Conservation (phyloP, 2,329 filamentous ascomycete species). For the Pseudocercospora musae region DNA sequence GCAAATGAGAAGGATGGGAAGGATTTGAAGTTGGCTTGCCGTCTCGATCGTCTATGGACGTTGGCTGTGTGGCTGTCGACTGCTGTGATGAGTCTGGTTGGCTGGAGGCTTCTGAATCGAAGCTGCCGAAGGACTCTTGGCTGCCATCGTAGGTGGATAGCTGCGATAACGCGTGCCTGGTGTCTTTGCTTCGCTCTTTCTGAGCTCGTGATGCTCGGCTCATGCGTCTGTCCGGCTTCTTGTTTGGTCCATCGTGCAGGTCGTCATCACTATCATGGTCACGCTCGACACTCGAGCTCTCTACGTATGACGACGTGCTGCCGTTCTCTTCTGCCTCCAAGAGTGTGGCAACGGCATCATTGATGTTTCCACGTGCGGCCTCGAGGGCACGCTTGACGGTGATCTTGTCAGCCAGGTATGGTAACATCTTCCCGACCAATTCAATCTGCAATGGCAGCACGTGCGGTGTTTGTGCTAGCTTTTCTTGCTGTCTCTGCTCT, state of each 20-base stretch:
- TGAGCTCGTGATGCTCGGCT: conserved; percentile 43
- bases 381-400: conserved; percentile 53
- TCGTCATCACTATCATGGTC: conserved; percentile 53
- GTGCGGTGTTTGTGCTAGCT: conserved; percentile 39
- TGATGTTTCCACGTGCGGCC: conserved; percentile 53
- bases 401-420: conserved; percentile 49
- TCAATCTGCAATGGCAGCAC: conserved; percentile 56
- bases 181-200: conserved; percentile 27
- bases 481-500: conserved; percentile 38
- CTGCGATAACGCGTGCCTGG: conserved; percentile 32
- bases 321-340: conserved; percentile 48
- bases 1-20: conserved; percentile 7
- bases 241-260: conserved; percentile 47
- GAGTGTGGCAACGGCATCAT: conserved; percentile 52
- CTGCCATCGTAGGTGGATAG: conserved; percentile 32
- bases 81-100: conserved; percentile 29
- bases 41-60: conserved; percentile 20
- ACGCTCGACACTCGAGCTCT: conserved; percentile 50
- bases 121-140: conserved; percentile 36
- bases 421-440: conserved; percentile 51
- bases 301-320: conserved; percentile 43
- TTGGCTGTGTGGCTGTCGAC: conserved; percentile 20
- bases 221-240: conserved; percentile 49
- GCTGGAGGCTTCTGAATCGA: conserved; percentile 33
- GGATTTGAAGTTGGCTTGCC: not conserved